Evolutionary conservation across 352 stramenopile genomes (phyloP), one percentile per base, ranked within the genome.

Genomic region (Saprolegnia parasitica): DNA sequence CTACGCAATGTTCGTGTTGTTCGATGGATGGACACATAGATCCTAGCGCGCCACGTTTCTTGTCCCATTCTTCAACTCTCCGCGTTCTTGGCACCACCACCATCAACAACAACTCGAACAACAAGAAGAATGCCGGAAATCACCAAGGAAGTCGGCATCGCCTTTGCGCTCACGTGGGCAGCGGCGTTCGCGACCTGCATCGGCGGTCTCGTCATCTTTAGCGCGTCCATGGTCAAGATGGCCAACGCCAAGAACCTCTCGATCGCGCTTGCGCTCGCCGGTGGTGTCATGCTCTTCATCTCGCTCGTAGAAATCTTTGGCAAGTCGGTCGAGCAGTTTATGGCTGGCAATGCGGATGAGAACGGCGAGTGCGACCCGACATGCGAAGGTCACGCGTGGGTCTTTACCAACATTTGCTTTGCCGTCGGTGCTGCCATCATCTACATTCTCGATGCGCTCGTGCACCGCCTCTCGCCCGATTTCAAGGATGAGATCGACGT

Each of bases 251-350:
- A 77, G 49, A 76, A 82, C 0, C 57, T 93, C 62, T 78, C 84
- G 0, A 74, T 86, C 29, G 62, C 85, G 16, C 73, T 93, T 18
- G 87, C 77, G 26, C 68, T 93, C 50, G 87, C 83, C 11, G 80
- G 73, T 3, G 84, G 84, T 11, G 84, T 93, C 60, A 93, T 88
- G 63, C 32, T 93, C 35, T 93, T 91, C 68, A 80, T 93, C 52
- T 84, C 83, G 5, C 76, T 93, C 20, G 76, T 90, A 1, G 79
- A 93, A 61, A 78, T 93, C 21, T 90, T 89, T 52, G 67, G 73
- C 52, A 72, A 77, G 21, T 70, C 71, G 5, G 76, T 81, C 56
- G 66, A 85, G 16, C 62, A 83, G 40, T 80, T 86, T n/a, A 73
- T 61, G 2, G 74, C 76, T 39, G 72, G 75, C 21, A 76, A 81